These are phyloP conservation scores for Zygotorulaspora chibaensis DNA, from an alignment of 805 yeast genomes.

Conservation along the genomic window DNA sequence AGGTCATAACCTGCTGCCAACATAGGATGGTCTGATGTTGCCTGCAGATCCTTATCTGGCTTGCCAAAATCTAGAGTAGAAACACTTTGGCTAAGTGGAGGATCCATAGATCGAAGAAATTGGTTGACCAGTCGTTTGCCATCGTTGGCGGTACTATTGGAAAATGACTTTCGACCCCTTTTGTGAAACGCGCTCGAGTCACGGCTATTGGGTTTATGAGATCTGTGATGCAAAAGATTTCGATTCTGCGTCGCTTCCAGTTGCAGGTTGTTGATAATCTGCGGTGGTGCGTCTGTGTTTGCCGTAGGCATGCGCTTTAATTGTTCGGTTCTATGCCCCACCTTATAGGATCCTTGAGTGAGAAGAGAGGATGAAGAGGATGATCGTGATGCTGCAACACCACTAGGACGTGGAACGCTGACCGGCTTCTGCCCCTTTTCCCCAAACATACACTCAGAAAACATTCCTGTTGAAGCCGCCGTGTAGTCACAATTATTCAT, in stretches of 20 bases:
- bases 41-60: background rate
- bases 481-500: conserved; percentile 19
- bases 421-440: conserved; percentile 11
- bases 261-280: background rate
- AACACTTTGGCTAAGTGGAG: background rate
- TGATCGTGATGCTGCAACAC: background rate
- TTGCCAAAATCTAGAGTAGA: background rate
- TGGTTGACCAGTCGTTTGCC: conserved; percentile 28
- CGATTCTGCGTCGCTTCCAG: background rate
- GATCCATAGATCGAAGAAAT: conserved; percentile 25
- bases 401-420: conserved; percentile 2
- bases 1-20: conserved; percentile 1
- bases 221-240: background rate
- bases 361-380: conserved; percentile 7
- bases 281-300: conserved; percentile 1
- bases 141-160: conserved; percentile 13
- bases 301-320: conserved; percentile 3
- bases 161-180: conserved; percentile 9
- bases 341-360: background rate
- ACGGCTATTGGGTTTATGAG: background rate
- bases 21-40: background rate
- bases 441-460: conserved; percentile 27
- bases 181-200: conserved; percentile 2
- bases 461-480: conserved; percentile 29
- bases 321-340: background rate